Conservation (phyloP, 148 eudicot genomes). For the Dysphania ambrosioides region DNA sequence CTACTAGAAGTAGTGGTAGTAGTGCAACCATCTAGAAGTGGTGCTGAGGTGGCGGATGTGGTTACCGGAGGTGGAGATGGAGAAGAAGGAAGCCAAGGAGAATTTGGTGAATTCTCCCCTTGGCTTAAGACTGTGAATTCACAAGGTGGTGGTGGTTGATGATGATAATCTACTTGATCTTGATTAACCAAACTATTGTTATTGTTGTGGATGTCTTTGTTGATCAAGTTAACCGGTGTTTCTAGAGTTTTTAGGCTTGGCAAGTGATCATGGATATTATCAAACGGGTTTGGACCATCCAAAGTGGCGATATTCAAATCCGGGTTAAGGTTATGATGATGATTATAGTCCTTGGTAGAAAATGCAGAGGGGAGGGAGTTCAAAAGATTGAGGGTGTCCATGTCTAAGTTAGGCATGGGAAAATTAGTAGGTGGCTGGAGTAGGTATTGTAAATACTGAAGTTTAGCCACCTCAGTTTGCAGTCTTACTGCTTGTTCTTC, state of each 20-base stretch:
- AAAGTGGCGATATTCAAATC: slow-evolving; percentile 10
- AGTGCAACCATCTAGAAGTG: slow-evolving; percentile 42
- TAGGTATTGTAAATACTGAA: slow-evolving; percentile 64
- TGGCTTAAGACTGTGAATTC: slow-evolving; percentile 28
- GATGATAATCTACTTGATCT: slow-evolving; percentile 8
- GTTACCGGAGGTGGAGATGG: slow-evolving; percentile 25
- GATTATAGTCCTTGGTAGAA: slow-evolving; percentile 11
- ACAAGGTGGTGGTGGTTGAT: slow-evolving; percentile 22
- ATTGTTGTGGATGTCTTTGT: slow-evolving; percentile 8
- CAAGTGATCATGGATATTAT: slow-evolving; percentile 41
- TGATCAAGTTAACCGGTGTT: not conserved
- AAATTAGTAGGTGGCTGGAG: slow-evolving; percentile 47
- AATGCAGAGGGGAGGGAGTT: slow-evolving; percentile 44
- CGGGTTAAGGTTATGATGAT: slow-evolving; percentile 27
- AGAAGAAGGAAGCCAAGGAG: slow-evolving; percentile 48
- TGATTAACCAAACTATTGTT: not conserved
- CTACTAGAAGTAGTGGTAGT: slow-evolving; percentile 30
- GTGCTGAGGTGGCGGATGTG: slow-evolving; percentile 26
- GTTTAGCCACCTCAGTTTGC: slow-evolving; percentile 71
- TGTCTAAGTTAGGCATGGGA: slow-evolving; percentile 34
- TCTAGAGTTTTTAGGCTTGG: slow-evolving; percentile 52
- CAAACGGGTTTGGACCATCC: slow-evolving; percentile 24
- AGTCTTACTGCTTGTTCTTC: slow-evolving; percentile 76
- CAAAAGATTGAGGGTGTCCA: slow-evolving; percentile 53
- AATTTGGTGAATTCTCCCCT: slow-evolving; percentile 38